phyloP scores from a whole-genome alignment of 2,329 filamentous ascomycete species.

The Xylariaceae sp. region DNA sequence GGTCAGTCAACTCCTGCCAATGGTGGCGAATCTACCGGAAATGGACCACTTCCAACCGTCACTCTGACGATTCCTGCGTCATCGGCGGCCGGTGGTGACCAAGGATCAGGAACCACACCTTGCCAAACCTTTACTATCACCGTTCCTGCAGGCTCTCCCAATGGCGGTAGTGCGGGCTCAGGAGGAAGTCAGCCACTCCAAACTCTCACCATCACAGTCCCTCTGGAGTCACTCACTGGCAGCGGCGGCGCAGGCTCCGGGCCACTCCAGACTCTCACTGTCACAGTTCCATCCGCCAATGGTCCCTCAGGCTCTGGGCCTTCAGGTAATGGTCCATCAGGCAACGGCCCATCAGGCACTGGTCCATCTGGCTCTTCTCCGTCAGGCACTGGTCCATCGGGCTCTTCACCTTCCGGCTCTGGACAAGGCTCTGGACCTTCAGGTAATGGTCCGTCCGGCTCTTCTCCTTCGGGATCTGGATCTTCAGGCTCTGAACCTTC shows the following conservation, averaged over 20 bases:
- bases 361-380: too few relatives aligned
- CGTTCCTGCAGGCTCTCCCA: slow-evolving; percentile 2
- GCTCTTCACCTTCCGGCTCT: too few relatives aligned
- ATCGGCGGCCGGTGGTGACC: slow-evolving; percentile 3
- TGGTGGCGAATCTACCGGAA: slow-evolving; percentile 5
- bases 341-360: too few relatives aligned
- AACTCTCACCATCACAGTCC: slow-evolving; percentile 14
- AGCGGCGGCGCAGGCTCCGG: slow-evolving; percentile 5
- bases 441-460: too few relatives aligned
- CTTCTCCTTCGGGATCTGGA: too few relatives aligned
- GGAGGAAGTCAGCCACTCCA: slow-evolving; percentile 11
- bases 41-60: slow-evolving; percentile 13
- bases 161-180: slow-evolving; percentile 2
- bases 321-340: too few relatives aligned
- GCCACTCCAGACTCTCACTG: slow-evolving; percentile 12
- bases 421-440: too few relatives aligned
- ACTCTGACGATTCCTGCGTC: slow-evolving; percentile 13
- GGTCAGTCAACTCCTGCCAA: slow-evolving; percentile 5
- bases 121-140: slow-evolving; percentile 15
- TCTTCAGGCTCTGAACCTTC: too few relatives aligned
- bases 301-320: too few relatives aligned
- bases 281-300: slow-evolving; percentile 1
- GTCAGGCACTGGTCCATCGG: too few relatives aligned
- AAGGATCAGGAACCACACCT: slow-evolving; percentile 5
- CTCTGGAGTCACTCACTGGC: not conserved